Evolutionary conservation across 768 basidiomycete species (phyloP).

Genomic region (Termitomyces sp.): DNA sequence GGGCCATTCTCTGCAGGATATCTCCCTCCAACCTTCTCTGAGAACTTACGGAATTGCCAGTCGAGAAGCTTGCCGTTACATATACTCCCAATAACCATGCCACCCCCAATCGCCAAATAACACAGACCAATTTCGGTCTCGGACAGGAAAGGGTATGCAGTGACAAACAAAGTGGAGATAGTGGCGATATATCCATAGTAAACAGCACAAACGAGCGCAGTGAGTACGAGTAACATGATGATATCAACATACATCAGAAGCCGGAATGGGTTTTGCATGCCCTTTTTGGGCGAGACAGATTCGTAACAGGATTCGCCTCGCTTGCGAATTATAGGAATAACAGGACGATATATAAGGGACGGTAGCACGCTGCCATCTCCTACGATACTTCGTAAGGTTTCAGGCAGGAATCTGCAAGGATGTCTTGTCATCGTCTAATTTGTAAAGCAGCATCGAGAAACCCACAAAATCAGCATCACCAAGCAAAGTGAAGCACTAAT

Average conservation of each 20-base stretch:
- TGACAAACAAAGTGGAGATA: slow-evolving; percentile 57
- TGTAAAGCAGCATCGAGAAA: slow-evolving; percentile 25
- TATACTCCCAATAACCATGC: slow-evolving; percentile 60
- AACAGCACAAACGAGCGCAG: slow-evolving; percentile 49
- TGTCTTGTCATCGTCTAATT: slow-evolving; percentile 25
- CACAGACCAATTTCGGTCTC: slow-evolving; percentile 73
- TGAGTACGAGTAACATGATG: slow-evolving; percentile 47
- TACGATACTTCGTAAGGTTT: slow-evolving; percentile 51
- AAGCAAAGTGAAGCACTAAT: slow-evolving; percentile 46
- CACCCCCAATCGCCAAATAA: slow-evolving; percentile 74
- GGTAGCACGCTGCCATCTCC: slow-evolving; percentile 49
- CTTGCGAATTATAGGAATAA: slow-evolving; percentile 44
- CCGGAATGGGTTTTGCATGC: slow-evolving; percentile 51
- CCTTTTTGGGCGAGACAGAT: slow-evolving; percentile 31
- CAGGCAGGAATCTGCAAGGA: slow-evolving; percentile 43
- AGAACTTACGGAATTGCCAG: slow-evolving; percentile 49
- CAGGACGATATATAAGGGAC: slow-evolving; percentile 47
- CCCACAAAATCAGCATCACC: slow-evolving; percentile 44
- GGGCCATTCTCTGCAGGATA: slow-evolving; percentile 21
- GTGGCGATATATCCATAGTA: slow-evolving; percentile 62
- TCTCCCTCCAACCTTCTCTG: slow-evolving; percentile 28
- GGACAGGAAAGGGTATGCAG: slow-evolving; percentile 54
- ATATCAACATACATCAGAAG: slow-evolving; percentile 58
- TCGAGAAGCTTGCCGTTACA: slow-evolving; percentile 64
- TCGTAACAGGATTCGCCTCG: slow-evolving; percentile 22